Conservation (phyloP, 345 rosid genomes). For the Eucalyptus pauciflora region DNA sequence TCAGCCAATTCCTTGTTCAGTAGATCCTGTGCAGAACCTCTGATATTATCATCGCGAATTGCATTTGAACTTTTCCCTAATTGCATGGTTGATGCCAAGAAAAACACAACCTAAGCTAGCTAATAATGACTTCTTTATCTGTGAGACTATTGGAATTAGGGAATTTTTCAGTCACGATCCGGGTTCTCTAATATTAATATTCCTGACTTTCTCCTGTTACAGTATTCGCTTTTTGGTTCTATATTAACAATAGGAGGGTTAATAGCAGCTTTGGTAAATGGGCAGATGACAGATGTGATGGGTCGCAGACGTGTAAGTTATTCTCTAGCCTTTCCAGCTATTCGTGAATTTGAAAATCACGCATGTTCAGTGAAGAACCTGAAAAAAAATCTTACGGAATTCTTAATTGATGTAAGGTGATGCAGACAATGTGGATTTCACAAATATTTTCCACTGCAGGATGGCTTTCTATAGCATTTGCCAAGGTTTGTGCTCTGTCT, state of each 20-base stretch:
- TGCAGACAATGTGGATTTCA: conserved; percentile 54
- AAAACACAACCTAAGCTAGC: not conserved
- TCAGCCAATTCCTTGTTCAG: not conserved
- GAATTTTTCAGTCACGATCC: not conserved
- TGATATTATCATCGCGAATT: not conserved
- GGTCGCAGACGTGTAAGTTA: conserved; percentile 25
- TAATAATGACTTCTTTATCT: not conserved
- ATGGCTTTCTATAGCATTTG: conserved; percentile 40
- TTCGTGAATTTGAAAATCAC: not conserved
- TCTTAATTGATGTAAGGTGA: not conserved
- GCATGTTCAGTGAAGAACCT: not conserved
- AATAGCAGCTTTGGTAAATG: conserved; percentile 12
- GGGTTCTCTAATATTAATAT: not conserved
- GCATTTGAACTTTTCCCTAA: not conserved
- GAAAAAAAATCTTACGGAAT: not conserved
- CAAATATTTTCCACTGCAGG: conserved; percentile 27
- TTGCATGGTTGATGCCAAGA: not conserved
- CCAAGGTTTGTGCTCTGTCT: conserved; percentile 10
- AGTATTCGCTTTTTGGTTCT: conserved; percentile 32
- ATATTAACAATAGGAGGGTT: conserved; percentile 18
- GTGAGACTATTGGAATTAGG: not conserved
- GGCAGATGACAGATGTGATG: conserved; percentile 14
- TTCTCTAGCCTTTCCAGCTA: not conserved
- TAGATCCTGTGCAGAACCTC: not conserved
- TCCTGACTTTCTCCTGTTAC: not conserved